A percentile compares a stretch with the other conserved stretches of the same genome.
Evolutionary conservation across 2,329 filamentous ascomycete species (phyloP).

Genomic region (Meredithiella fracta): DNA sequence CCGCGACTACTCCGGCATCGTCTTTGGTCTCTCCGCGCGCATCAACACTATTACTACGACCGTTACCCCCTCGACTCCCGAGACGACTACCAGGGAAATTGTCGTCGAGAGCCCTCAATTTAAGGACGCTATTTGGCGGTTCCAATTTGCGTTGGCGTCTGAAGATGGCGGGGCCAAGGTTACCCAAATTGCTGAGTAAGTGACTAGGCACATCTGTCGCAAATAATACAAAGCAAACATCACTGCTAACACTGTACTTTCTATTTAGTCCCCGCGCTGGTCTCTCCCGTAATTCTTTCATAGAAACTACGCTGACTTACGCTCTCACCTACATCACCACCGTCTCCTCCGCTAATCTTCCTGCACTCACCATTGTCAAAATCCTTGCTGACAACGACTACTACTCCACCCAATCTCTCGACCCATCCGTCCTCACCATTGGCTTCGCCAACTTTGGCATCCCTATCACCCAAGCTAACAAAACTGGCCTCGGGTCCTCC

Average conservation of each 20-base stretch:
- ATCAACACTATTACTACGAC: constrained; percentile 46
- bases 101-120: constrained; percentile 89
- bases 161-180: constrained; percentile 65
- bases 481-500: constrained; percentile 89
- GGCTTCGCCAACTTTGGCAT: constrained; percentile 68
- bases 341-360: constrained; percentile 20
- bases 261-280: constrained; percentile 14
- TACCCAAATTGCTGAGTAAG: constrained; percentile 63
- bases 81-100: constrained; percentile 49
- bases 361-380: constrained; percentile 47
- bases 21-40: constrained; percentile 50
- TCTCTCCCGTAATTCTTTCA: constrained; percentile 53
- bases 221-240: not conserved
- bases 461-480: constrained; percentile 63
- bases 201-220: constrained; percentile 18
- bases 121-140: constrained; percentile 70
- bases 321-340: constrained; percentile 61
- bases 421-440: constrained; percentile 17
- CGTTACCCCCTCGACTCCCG: constrained; percentile 43
- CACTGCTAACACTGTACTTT: constrained; percentile 24
- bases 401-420: constrained; percentile 49
- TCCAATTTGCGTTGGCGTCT: constrained; percentile 56
- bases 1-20: constrained; percentile 61
- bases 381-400: constrained; percentile 94
- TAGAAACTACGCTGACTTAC: constrained; percentile 81